These are phyloP conservation scores for Saturnispora zaruensis DNA, from an alignment of 805 yeast genomes.

Conservation along the genomic window DNA sequence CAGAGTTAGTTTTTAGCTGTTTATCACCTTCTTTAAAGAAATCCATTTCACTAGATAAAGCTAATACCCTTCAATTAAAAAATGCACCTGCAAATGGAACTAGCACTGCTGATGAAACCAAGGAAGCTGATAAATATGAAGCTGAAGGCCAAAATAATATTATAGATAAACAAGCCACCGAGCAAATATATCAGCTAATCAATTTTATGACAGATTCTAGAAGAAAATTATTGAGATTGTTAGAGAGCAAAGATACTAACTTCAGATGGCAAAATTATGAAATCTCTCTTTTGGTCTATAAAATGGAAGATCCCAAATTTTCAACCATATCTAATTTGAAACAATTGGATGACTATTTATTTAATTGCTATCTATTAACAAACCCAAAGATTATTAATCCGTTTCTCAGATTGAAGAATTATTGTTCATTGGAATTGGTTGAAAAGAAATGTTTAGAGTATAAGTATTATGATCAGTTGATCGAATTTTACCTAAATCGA, in stretches of 20 bases:
- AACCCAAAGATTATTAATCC: constrained; percentile 75
- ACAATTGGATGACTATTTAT: constrained; percentile 68
- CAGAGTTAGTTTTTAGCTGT: constrained; percentile 39
- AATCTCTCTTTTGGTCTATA: constrained; percentile 35
- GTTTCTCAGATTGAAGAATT: constrained; percentile 64
- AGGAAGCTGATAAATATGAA: too few relatives aligned
- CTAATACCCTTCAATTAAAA: not conserved
- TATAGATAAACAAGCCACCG: not conserved
- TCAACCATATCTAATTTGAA: constrained; percentile 28
- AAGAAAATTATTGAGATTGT: constrained; percentile 36
- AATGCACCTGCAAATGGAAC: too few relatives aligned
- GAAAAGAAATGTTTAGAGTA: constrained; percentile 40
- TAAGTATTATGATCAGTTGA: constrained; percentile 53
- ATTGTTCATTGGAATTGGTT: constrained; percentile 61
- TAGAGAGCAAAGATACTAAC: constrained; percentile 29
- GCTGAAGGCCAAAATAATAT: not conserved
- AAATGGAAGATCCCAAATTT: constrained; percentile 11
- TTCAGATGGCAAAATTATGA: constrained; percentile 41
- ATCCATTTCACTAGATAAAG: not conserved
- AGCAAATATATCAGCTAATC: constrained; percentile 30
- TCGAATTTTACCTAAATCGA: constrained; percentile 69
- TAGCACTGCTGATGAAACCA: too few relatives aligned
- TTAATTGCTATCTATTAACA: constrained; percentile 61
- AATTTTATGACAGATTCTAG: constrained; percentile 46
- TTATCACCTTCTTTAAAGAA: constrained; percentile 31